Base-by-base conservation (phyloP, 2,329 filamentous ascomycete species). In the Calonectria naviculata region DNA sequence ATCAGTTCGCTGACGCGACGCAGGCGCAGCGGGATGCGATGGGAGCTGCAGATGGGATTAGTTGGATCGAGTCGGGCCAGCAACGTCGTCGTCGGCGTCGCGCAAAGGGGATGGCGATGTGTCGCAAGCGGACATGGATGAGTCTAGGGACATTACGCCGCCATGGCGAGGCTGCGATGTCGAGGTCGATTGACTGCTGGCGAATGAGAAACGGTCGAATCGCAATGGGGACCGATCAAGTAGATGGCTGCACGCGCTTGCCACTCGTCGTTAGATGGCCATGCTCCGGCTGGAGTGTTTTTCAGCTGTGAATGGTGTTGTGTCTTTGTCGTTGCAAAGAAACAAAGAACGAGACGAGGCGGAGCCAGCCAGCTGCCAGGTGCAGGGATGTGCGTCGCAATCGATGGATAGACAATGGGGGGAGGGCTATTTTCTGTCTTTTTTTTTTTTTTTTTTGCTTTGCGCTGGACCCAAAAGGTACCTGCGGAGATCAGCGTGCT, bases 101-200 rank as follows among this genome's bases (percentile, higher is more conserved):
- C 75, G 77, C 73, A 72, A 74, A 72, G 75, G 71, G 73, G 67
- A 73, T 72, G 67, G 73, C 21, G 41, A 69, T 63, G 71, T 67
- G 71, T 78, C 77, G 77, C 77, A 77, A 78, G 70, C 76, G 74
- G 75, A 76, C 77, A 79, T 78, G 72, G 76, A 78, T 78, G 71
- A 77, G 74, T 76, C 73, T 63, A 63, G 58, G 72, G 58, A 74
- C 73, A 71, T 78, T 78, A 78, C 63, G 75, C 75, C 75, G 77
- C 74, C 77, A 79, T 79, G 76, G 76, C 76, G 76, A 78, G 76
- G 76, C 76, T 78, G 75, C 75, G 71, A 78, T 76, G 71, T 77
- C 73, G 71, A 74, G 71, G 72, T 46, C 71, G 73, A 74, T 76
- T 77, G 69, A 69, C 75, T 68, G 72, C 72, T 78, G 70, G 63